Conservation (phyloP, 805 yeast species). For the Metschnikowia kunwiensis region DNA sequence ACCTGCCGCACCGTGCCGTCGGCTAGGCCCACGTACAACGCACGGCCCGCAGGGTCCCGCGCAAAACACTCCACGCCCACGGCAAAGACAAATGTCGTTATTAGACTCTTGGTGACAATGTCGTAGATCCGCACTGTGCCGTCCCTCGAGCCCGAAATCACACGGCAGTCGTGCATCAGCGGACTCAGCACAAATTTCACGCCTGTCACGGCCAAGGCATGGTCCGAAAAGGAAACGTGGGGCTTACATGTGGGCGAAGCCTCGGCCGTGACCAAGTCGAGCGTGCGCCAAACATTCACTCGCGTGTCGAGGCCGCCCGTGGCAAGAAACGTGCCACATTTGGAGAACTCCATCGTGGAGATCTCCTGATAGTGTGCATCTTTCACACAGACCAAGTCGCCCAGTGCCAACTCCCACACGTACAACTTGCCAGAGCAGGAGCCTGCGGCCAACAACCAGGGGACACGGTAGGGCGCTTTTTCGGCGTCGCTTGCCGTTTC, state of each 20-base stretch:
- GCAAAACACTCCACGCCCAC: slow-evolving; percentile 54
- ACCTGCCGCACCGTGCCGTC: slow-evolving; percentile 61
- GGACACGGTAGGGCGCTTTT: slow-evolving; percentile 44
- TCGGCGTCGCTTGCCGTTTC: slow-evolving; percentile 1
- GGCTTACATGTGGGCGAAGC: slow-evolving; percentile 50
- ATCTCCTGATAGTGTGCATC: slow-evolving; percentile 84
- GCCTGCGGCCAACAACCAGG: slow-evolving; percentile 72
- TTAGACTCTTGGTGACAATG: slow-evolving; percentile 41
- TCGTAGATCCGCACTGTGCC: slow-evolving; percentile 72
- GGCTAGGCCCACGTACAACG: slow-evolving; percentile 63
- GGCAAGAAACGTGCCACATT: slow-evolving; percentile 61
- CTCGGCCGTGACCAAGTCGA: slow-evolving; percentile 50
- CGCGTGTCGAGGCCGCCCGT: slow-evolving; percentile 84
- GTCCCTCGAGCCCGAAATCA: slow-evolving; percentile 71
- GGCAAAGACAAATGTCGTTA: slow-evolving; percentile 72
- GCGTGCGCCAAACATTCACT: slow-evolving; percentile 66
- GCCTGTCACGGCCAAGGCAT: slow-evolving; percentile 52
- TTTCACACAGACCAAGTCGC: slow-evolving; percentile 64
- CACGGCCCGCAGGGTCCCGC: slow-evolving; percentile 77
- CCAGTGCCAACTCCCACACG: slow-evolving; percentile 83
- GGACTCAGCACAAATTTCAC: slow-evolving; percentile 50
- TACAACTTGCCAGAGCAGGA: slow-evolving; percentile 72
- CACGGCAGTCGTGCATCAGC: slow-evolving; percentile 52
- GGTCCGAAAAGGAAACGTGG: slow-evolving; percentile 56
- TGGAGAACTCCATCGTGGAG: slow-evolving; percentile 53